Conservation (phyloP, 2,329 filamentous ascomycete species). For the Gliomastix tumulicola region DNA sequence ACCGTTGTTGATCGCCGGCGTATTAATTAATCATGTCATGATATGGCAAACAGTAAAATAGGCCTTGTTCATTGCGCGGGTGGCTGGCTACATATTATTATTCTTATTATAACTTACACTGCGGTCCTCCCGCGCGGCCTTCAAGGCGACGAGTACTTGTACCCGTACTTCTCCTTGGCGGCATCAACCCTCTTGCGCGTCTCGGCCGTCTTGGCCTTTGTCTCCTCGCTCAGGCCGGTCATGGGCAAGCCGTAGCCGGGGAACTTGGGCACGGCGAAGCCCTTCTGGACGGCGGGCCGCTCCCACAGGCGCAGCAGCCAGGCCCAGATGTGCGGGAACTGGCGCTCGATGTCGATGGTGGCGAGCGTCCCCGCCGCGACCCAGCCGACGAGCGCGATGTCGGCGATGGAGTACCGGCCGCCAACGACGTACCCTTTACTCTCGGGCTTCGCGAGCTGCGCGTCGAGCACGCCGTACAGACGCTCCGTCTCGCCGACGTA, state of each 20-base stretch:
- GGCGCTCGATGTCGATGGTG: slow-evolving; percentile 33
- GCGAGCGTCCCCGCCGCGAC: slow-evolving; percentile 36
- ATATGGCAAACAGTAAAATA: too few relatives aligned
- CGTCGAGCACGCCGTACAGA: slow-evolving; percentile 66
- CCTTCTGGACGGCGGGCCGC: slow-evolving; percentile 65
- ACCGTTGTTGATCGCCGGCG: too few relatives aligned
- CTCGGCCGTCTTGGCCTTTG: slow-evolving; percentile 9
- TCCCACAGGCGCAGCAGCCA: slow-evolving; percentile 67
- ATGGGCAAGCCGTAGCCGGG: slow-evolving; percentile 24
- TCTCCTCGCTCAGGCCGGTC: slow-evolving; percentile 8
- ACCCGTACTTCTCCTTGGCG: slow-evolving; percentile 37
- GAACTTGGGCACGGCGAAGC: slow-evolving; percentile 58
- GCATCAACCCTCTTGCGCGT: slow-evolving; percentile 23
- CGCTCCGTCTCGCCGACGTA: slow-evolving; percentile 72
- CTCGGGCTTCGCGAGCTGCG: slow-evolving; percentile 47
- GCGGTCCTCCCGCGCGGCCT: too few relatives aligned
- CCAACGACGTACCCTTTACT: slow-evolving; percentile 53
- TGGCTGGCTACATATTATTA: too few relatives aligned
- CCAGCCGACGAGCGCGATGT: slow-evolving; percentile 71
- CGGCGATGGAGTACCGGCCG: slow-evolving; percentile 58
- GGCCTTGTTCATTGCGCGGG: too few relatives aligned
- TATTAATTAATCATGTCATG: too few relatives aligned
- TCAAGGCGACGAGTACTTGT: slow-evolving; percentile 39
- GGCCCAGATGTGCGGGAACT: slow-evolving; percentile 65
- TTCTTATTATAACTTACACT: too few relatives aligned